Base-by-base conservation (phyloP, 2,329 filamentous ascomycete species). In the Neophaeococcomyces aloes region DNA sequence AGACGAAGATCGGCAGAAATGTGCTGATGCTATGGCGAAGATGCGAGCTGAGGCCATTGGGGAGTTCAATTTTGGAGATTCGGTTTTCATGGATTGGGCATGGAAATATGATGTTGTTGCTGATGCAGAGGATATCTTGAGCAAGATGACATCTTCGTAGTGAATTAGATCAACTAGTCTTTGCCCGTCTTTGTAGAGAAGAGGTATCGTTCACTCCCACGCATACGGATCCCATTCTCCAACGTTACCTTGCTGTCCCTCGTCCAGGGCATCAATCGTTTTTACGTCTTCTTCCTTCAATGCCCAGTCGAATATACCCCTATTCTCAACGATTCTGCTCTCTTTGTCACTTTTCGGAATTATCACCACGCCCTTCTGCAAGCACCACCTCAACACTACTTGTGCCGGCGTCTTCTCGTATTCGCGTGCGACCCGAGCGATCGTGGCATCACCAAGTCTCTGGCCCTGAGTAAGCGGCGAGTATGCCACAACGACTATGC, bases 211-310 rank as follows among this genome's bases (percentile, higher is more conserved):
- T n/a, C n/a, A 48, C 25, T 48, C 46, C 32, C 38, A 46, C 23
- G 46, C 46, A 40, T 42, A 43, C 3, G 48, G 48, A 45, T 50
- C 46, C 48, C 48, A 50, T 19, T 50, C 48, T 14, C 48, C 48
- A 17, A 50, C 17, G 59, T 65, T 44, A 75, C 74, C 47, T 60
- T 75, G 2, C 62, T 76, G 11, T 61, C 72, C 29, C 62, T 74
- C 48, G 68, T 81, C 61, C 80, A 81, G 61, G 61, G 69, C 47
- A 75, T 79, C 50, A 71, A 69, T 42, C 71, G 77, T 54, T 67
- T 79, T 47, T 67, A 75, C 52, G 66, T 68, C 17, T 69, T 78
- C 35, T 66, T 75, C 2, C 7, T 38, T 29, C 13, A 50, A 30
- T 32, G 43, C 42, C 45, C 45, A 50, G 15, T 41, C 48, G 38